Evolutionary conservation across 2,329 filamentous ascomycete species (phyloP).

Genomic region (Colletotrichum tropicale): DNA sequence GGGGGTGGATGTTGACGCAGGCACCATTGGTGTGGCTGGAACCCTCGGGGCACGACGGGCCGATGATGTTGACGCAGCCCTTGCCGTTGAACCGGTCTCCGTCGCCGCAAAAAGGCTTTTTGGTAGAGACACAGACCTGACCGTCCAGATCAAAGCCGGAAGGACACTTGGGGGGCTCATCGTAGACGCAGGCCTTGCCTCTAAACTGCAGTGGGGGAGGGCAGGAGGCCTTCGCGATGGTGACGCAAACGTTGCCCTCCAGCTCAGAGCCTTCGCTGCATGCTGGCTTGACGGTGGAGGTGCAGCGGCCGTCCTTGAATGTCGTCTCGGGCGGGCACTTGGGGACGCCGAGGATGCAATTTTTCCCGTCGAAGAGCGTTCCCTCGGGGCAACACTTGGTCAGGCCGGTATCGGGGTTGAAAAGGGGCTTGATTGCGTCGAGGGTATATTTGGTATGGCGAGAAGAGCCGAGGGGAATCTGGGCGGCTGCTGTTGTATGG

Average conservation of each 20-base stretch:
- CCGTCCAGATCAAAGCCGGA: not conserved
- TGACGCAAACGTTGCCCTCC: not conserved
- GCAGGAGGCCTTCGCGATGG: rapidly evolving
- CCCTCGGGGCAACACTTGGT: not conserved
- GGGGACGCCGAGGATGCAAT: not conserved
- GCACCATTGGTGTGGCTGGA: not conserved
- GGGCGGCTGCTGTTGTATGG: not conserved
- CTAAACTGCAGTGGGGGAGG: not conserved
- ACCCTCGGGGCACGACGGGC: not conserved
- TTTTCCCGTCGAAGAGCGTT: not conserved
- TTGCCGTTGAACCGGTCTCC: not conserved
- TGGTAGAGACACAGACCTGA: not conserved
- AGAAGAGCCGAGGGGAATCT: not conserved
- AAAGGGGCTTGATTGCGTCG: not conserved
- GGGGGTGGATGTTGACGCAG: not conserved
- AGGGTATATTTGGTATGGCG: not conserved
- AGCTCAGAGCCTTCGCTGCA: not conserved
- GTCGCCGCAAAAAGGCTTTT: not conserved
- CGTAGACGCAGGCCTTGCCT: not conserved
- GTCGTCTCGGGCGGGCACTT: not conserved
- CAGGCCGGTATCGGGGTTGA: not conserved
- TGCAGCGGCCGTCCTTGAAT: not conserved
- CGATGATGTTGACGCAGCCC: not conserved
- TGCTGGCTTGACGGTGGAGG: rapidly evolving
- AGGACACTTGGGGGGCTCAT: not conserved